These are phyloP conservation scores for Pseudozyma sp. DNA, from an alignment of 1,284 basidiomycete genomes.

Conservation along the genomic window DNA sequence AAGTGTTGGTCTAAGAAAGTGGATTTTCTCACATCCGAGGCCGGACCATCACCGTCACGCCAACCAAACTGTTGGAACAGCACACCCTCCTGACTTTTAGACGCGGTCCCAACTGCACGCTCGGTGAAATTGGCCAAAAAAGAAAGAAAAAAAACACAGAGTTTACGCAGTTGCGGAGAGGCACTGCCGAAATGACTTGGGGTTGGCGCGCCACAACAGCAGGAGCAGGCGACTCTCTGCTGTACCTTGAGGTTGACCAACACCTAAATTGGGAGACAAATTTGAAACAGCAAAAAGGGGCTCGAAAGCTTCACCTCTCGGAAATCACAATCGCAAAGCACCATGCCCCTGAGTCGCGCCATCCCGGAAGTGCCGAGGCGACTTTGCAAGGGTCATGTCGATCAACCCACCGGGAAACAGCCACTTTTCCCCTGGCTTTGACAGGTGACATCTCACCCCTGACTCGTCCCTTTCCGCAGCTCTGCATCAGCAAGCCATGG, in stretches of 20 bases:
- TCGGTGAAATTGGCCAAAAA: no score
- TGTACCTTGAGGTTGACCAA: no score
- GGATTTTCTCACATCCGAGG: background rate
- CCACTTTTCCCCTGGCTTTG: no score
- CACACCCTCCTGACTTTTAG: background rate
- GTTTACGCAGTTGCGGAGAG: no score
- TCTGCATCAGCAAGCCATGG: no score
- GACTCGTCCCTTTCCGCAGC: no score
- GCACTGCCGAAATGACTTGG: no score
- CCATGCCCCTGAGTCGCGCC: background rate
- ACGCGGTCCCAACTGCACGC: background rate
- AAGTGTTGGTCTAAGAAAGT: conserved; percentile 20
- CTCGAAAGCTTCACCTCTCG: background rate
- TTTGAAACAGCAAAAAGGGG: conserved; percentile 4
- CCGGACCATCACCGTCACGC: background rate
- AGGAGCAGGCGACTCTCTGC: no score
- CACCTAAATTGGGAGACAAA: background rate
- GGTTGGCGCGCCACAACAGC: no score
- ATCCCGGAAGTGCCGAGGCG: background rate
- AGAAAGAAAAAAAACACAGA: no score
- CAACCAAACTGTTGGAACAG: background rate
- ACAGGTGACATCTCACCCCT: no score
- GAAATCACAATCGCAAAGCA: background rate
- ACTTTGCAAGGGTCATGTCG: background rate
- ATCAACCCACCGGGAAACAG: background rate